phyloP scores from a whole-genome alignment of 2,329 filamentous ascomycete genomes.

The Emydomyces testavorans region DNA sequence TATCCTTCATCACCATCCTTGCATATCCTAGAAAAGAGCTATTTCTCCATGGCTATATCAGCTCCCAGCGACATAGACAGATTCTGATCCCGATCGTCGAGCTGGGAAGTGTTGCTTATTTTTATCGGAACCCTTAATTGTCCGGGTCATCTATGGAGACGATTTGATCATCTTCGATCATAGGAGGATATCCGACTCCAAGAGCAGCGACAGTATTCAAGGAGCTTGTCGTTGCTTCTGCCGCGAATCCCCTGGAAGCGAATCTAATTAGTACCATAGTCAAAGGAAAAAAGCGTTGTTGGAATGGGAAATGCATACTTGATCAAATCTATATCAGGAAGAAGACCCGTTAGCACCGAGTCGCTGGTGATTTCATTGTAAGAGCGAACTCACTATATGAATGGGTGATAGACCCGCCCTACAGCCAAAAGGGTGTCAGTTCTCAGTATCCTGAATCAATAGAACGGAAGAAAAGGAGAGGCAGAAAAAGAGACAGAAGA shows the following conservation, averaged over 20 bases:
- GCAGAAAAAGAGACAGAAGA: no score
- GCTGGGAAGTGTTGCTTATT: background rate
- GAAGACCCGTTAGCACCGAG: slow-evolving; percentile 15
- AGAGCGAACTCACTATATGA: slow-evolving; percentile 53
- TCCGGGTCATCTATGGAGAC: slow-evolving; percentile 38
- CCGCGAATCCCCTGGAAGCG: slow-evolving; percentile 58
- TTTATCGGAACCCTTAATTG: slow-evolving; percentile 8
- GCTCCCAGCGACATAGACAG: background rate
- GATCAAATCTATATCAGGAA: slow-evolving; percentile 29
- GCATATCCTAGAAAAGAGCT: background rate
- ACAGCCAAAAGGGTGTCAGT: slow-evolving; percentile 6
- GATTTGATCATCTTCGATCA: slow-evolving; percentile 66
- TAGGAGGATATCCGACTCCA: slow-evolving; percentile 49
- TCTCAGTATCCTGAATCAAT: background rate
- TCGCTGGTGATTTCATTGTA: slow-evolving; percentile 9
- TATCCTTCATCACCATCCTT: background rate
- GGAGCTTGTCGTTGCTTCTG: slow-evolving; percentile 56
- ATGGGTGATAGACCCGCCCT: slow-evolving; percentile 67
- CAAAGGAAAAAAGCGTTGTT: background rate
- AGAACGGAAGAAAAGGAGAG: background rate
- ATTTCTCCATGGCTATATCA: background rate
- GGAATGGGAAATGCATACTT: slow-evolving; percentile 27
- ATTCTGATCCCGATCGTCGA: background rate
- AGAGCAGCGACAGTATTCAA: slow-evolving; percentile 56
- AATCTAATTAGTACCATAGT: slow-evolving; percentile 14